These are phyloP conservation scores for Ascochyta clinopodiicola DNA, from an alignment of 2,329 filamentous ascomycete genomes.

Conservation along the genomic window DNA sequence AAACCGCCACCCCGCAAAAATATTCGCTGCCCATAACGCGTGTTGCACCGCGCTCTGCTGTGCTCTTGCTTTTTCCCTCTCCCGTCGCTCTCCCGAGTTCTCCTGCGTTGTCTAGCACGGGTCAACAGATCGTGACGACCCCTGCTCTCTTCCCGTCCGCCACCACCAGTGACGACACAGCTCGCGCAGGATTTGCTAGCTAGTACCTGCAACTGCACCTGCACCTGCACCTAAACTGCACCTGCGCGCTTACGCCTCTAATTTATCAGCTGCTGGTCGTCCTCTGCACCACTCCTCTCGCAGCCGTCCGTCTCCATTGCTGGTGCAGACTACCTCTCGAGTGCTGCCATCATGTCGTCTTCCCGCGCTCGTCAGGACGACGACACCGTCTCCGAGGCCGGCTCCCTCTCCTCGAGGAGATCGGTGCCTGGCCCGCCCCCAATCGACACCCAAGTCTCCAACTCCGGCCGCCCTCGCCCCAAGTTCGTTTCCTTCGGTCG, in stretches of 20 bases:
- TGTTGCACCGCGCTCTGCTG: not conserved
- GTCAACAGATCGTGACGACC: constrained; percentile 3
- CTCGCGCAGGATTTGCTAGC: no score
- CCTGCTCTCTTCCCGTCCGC: constrained; percentile 7
- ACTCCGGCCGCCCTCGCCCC: constrained; percentile 29
- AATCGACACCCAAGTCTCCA: constrained; percentile 24
- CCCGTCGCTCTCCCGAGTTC: not conserved
- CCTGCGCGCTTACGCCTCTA: not conserved
- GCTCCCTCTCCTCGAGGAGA: constrained; percentile 19
- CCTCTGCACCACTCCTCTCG: constrained; percentile 4
- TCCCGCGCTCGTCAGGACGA: constrained; percentile 18
- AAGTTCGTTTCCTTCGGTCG: constrained; percentile 48
- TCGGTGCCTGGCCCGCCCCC: constrained; percentile 19
- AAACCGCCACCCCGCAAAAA: constrained; percentile 4
- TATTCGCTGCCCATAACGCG: not conserved
- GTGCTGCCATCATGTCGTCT: constrained; percentile 25
- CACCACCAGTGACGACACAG: not conserved
- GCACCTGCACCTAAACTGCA: no score
- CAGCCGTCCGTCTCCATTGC: constrained; percentile 21
- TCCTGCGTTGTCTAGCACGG: not conserved
- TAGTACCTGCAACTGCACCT: no score
- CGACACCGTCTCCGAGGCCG: constrained; percentile 21
- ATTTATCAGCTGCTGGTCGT: not conserved
- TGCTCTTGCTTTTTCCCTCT: not conserved
- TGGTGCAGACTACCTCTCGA: constrained; percentile 20